These are phyloP conservation scores for Leishmania arabica DNA, from an alignment of 208 protist species.

Conservation along the genomic window DNA sequence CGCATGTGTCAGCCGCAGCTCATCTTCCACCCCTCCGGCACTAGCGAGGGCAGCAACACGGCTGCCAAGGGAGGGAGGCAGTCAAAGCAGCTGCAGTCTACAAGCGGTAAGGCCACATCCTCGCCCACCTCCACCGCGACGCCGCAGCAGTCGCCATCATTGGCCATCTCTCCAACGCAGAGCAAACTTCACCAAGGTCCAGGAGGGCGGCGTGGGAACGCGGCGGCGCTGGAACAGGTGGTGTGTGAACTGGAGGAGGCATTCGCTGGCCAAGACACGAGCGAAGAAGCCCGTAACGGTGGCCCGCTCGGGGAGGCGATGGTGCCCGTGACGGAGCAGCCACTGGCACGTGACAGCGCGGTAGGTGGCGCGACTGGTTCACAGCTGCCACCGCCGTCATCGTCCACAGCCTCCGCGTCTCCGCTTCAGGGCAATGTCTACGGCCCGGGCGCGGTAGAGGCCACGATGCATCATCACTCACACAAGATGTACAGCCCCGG, in stretches of 20 bases:
- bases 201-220: conserved; percentile 7
- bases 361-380: background rate
- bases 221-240: conserved; percentile 4
- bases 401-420: background rate
- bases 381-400: conserved; percentile 8
- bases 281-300: conserved; percentile 1
- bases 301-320: conserved; percentile 45
- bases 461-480: background rate
- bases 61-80: background rate
- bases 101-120: background rate
- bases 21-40: conserved; percentile 34
- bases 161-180: background rate
- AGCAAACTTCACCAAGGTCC: background rate
- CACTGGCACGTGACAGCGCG: background rate
- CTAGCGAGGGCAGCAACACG: background rate
- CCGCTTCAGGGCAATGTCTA: conserved; percentile 5
- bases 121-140: background rate
- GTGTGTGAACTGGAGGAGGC: conserved; percentile 24
- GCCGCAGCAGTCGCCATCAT: background rate
- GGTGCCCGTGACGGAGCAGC: conserved; percentile 21
- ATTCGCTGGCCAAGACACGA: conserved; percentile 23
- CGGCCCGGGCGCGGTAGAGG: background rate
- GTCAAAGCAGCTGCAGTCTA: background rate
- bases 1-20: conserved; percentile 73
- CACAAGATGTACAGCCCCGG: conserved; percentile 2